Base-by-base conservation (phyloP, 1,284 basidiomycete genomes). In the Pseudozyma sp. region DNA sequence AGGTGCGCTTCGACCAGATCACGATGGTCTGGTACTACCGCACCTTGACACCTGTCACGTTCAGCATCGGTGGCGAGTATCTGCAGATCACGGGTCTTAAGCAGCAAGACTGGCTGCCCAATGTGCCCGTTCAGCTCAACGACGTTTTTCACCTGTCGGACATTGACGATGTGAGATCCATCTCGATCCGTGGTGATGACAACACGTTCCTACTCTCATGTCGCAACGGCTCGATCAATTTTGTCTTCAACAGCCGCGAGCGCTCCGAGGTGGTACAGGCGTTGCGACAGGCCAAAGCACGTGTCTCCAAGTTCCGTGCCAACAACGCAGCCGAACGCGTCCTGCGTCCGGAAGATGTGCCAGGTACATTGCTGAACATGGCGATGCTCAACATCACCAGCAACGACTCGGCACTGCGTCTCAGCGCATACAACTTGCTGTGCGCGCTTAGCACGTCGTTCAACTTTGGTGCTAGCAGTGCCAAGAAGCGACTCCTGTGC, bases 1-100 rank as follows among this genome's bases (percentile, higher is more conserved):
- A 83, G 49, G 34, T 65, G 35, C 64, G 64, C 16, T 81, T 81
- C 60, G 65, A 69, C 16, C 70, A 76, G 55, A 75, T 81, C 56
- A 82, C 81, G 7, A 68, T 82, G 74, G 79, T 83, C 5, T 80
- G 80, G 79, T 81, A 83, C 60, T 83, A 83, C 55, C 78, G 80
- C 50, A 52, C 56, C 18, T 52, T 83, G 52, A 77, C 76, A 12
- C 81, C 81, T 1, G 81, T 83, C 56, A 65, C 74, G 0, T 82
- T 83, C 63, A 54, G 67, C 48, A 76, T 81, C 10, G 77, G 78
- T 14, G 73, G 73, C 51, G 78, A 81, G 21, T 70, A 81, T 45
- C 67, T 83, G 56, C 81, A 83, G 59, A 82, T 83, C 60, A 74
- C 72, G 3, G 61, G 74, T 18, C 71, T 83, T 64, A 83, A 81